Evolutionary conservation across 768 basidiomycete species (phyloP).

Genomic region (Trametes maxima): DNA sequence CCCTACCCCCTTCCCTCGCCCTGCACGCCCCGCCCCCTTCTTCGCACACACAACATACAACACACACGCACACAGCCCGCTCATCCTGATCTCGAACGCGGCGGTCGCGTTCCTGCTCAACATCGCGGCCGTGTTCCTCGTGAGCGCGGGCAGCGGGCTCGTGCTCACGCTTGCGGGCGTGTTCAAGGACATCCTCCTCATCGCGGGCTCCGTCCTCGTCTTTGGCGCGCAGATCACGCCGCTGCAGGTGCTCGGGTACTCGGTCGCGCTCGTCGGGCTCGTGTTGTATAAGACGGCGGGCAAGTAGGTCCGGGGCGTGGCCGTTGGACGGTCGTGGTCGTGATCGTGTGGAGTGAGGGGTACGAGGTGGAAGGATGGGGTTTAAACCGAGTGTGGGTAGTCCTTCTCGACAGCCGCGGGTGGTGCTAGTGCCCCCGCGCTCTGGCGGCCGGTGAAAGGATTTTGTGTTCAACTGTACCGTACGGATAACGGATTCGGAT

Average conservation of each 20-base stretch:
- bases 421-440: no score
- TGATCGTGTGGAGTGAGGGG: neutral
- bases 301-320: slow-evolving; percentile 40
- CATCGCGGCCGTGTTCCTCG: slow-evolving; percentile 92
- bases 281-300: slow-evolving; percentile 82
- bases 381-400: no score
- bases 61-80: slow-evolving; percentile 52
- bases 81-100: slow-evolving; percentile 82
- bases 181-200: slow-evolving; percentile 87
- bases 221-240: slow-evolving; percentile 82
- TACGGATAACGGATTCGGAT: neutral
- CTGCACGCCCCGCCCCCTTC: neutral
- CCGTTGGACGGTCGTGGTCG: neutral
- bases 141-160: slow-evolving; percentile 84
- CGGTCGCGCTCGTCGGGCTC: slow-evolving; percentile 82
- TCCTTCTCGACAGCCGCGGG: no score
- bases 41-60: neutral
- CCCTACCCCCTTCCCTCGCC: neutral
- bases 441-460: no score
- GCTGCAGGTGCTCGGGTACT: slow-evolving; percentile 88
- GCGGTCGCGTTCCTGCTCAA: slow-evolving; percentile 86
- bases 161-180: slow-evolving; percentile 93
- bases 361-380: neutral
- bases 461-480: neutral
- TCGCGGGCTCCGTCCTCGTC: slow-evolving; percentile 85